Percentiles rank a stretch among this genome's conserved stretches.
phyloP scores from a whole-genome alignment of 192 early-diverging fungal species.

The Backusella mclennaniae region DNA sequence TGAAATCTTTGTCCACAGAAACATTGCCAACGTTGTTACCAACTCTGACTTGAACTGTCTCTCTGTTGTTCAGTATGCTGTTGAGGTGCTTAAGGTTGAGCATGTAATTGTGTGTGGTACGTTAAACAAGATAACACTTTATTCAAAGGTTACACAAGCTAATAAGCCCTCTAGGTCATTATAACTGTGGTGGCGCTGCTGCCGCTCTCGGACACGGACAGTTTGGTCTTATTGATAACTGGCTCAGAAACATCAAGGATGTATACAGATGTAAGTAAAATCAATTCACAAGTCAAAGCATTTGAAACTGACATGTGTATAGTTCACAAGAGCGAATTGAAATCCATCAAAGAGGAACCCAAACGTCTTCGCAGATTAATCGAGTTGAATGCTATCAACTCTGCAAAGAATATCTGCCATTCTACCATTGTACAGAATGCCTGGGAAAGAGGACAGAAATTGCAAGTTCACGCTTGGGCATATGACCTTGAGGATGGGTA shows the following conservation, averaged over 20 bases:
- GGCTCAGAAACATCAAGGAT: constrained; percentile 89
- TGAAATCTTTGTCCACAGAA: constrained; percentile 95
- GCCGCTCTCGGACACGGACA: constrained; percentile 58
- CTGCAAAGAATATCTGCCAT: constrained; percentile 66
- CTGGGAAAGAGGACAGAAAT: constrained; percentile 69
- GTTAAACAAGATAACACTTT: neutral
- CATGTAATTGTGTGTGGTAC: constrained; percentile 90
- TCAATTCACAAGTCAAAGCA: too few species aligned
- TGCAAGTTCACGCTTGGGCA: constrained; percentile 76
- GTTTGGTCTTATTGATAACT: constrained; percentile 84
- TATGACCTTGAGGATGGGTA: constrained; percentile 61
- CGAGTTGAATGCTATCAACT: constrained; percentile 77
- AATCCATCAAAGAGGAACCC: constrained; percentile 37
- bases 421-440: constrained; percentile 81
- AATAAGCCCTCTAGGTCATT: constrained; percentile 45
- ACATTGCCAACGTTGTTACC: constrained; percentile 91
- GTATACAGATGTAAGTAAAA: constrained; percentile 63
- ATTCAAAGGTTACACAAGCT: neutral
- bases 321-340: constrained; percentile 39
- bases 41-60: constrained; percentile 80
- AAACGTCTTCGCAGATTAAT: constrained; percentile 52
- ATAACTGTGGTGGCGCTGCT: constrained; percentile 69
- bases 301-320: neutral
- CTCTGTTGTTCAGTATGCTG: constrained; percentile 92
- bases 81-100: constrained; percentile 87